Base-by-base conservation (phyloP, 2,329 filamentous ascomycete genomes). In the Niveomyces coronatus region DNA sequence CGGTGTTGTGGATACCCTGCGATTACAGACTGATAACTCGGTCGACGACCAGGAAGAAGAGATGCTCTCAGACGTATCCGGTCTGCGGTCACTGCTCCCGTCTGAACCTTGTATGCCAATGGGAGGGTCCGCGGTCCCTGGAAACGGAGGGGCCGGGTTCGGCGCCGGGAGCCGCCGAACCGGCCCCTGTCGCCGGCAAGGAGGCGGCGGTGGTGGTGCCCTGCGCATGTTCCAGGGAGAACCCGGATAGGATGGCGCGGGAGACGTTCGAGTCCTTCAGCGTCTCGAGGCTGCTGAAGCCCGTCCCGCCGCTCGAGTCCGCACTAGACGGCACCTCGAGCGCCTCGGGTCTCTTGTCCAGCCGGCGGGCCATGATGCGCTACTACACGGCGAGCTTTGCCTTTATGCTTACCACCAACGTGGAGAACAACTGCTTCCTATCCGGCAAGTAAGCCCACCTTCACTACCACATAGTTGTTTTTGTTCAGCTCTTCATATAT, bases 391-490 rank as follows among this genome's bases (percentile, higher is more conserved):
- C 31, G 4, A 45, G 43, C 2, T 28, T 48, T 10, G 32, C 45
- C 3, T 29, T 44, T 11, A 35, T 46, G 34, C 24, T 47, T 2
- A 35, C 46, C 0, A 42, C 46, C 5, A 47, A 44, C 15, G 15
- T 40, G 5, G 45, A 45, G 19, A 48, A 48, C 13, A 48, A 48
- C 17, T 48, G 42, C 17, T 48, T 48, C 27, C 22, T 47, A 22
- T 47, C 45, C 9, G 43, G 46, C 42, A 20, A 31, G 41, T 39
- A n/a, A n/a, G n/a, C n/a, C n/a, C n/a, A n/a, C n/a, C n/a, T n/a
- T n/a, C n/a, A n/a, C n/a, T n/a, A n/a, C n/a, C n/a, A n/a, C n/a
- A n/a, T n/a, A n/a, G n/a, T n/a, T n/a, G n/a, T n/a, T n/a, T n/a
- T n/a, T n/a, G n/a, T n/a, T n/a, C n/a, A n/a, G n/a, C n/a, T n/a